Base-by-base conservation (phyloP, 768 basidiomycete genomes). In the Asterophora lycoperdoides region DNA sequence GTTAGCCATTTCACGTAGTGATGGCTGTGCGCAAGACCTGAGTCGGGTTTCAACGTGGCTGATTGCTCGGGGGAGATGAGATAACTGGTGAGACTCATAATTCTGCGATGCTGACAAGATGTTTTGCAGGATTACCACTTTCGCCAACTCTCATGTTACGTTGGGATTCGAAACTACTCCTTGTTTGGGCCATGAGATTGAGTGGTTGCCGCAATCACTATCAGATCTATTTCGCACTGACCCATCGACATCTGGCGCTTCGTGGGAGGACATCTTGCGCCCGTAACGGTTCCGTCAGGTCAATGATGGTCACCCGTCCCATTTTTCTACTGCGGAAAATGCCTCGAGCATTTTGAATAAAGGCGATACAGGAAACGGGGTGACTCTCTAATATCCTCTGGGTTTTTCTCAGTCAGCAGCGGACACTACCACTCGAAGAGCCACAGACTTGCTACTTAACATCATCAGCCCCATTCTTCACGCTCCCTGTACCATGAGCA, bases 11-110 rank as follows among this genome's bases (percentile, higher is more conserved):
- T 48, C 37, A 47, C 44, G 54, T 42, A 46, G 23, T 29, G 40
- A 55, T 48, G 57, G 62, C 61, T 60, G 63, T 62, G 58, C 53
- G 44, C 10, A 29, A 39, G 42, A 50, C 43, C 49, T 36, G 49
- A 56, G 53, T 46, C 42, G 37, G 17, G 42, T 50, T 52, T 52
- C 50, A 38, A 40, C 19, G 53, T 56, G 49, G 47, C 56, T 52
- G 52, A 56, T 53, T 36, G n/a, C n/a, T 43, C 41, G 38, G 44
- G 23, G 32, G 41, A 42, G 62, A 54, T 64, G 64, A 64, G 65
- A 64, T 64, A 64, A 62, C 56, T 62, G 63, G 62, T 63, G 63
- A 66, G 62, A 67, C n/a, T n/a, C n/a, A 64, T n/a, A n/a, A n/a
- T 54, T 20, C 38, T 48, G 51, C 44, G 37, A 45, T 51, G 52